Percentiles rank a stretch among this genome's conserved stretches.
Evolutionary conservation across 768 basidiomycete genomes (phyloP).

Genomic region (Tricholoma terreum): DNA sequence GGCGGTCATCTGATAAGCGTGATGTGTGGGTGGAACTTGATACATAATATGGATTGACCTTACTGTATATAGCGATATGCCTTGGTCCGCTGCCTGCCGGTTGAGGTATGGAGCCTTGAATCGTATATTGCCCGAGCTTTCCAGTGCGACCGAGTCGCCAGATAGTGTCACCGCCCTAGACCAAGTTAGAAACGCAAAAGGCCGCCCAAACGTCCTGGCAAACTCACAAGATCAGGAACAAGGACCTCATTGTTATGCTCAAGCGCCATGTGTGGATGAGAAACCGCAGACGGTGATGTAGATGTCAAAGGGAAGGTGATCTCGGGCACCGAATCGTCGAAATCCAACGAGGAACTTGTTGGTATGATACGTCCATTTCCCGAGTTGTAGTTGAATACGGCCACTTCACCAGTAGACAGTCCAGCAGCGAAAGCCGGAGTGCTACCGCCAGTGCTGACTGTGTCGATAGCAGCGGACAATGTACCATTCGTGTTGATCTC

Average conservation of each 20-base stretch:
- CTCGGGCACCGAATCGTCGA: conserved; percentile 34
- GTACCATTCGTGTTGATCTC: conserved; percentile 41
- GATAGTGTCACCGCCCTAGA: conserved; percentile 58
- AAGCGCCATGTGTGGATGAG: conserved; percentile 63
- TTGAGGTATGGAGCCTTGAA: conserved; percentile 49
- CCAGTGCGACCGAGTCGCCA: conserved; percentile 53
- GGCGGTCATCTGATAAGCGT: conserved; percentile 36
- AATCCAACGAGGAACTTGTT: conserved; percentile 34
- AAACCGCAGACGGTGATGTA: conserved; percentile 30
- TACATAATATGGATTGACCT: neutral
- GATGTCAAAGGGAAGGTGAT: conserved; percentile 51
- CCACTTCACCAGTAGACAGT: conserved; percentile 56
- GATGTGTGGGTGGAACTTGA: neutral
- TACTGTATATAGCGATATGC: conserved; percentile 47
- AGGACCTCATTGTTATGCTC: conserved; percentile 52
- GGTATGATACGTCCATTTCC: conserved; percentile 56
- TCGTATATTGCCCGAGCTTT: conserved; percentile 41
- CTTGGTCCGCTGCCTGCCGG: conserved; percentile 53
- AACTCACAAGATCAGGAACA: conserved; percentile 54
- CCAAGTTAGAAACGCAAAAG: neutral
- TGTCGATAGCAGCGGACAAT: conserved; percentile 43
- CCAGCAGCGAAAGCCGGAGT: conserved; percentile 49
- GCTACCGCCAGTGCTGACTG: conserved; percentile 46
- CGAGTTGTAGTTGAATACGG: conserved; percentile 54
- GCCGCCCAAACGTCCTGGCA: neutral